Base-by-base conservation (phyloP, 225 moss, liverwort and hornwort genomes). In the Ulota crispa region DNA sequence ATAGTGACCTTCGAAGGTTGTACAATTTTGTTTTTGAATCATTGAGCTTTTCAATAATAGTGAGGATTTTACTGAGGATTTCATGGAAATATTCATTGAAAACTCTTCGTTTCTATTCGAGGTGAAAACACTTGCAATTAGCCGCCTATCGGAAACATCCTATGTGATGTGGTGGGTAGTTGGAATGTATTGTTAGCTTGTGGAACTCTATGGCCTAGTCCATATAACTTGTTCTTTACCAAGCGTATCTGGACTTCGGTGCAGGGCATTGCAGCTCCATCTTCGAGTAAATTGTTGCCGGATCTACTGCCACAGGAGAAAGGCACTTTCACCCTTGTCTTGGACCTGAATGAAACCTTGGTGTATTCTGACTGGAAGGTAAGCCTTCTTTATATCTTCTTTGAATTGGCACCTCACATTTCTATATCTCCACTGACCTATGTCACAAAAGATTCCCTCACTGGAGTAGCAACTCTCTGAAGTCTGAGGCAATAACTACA, bases 341-440 rank as follows among this genome's bases (percentile, higher is more conserved):
- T 99, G 93, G 99, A 99, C 83, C 88, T 99, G 21, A 99, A 99
- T 83, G 99, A 99, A 86, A 99, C 99, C 8, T 87, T 99, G 70
- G 96, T 99, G 10, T 93, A 82, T 79, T 99, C 99, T 64, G 99
- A 99, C 59, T 99, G 99, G 99, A 99, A 99, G 94, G 99, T 94
- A 71, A 71, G 77, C 10, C 30, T 75, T 75, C 4, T 73, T 37
- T 14, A 54, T 16, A 28, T 57, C 60, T 52, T 77, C n/a, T 34
- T 54, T 67, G 66, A 60, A 78, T n/a, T 43, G 65, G 26, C 47
- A 62, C 53, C 69, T 59, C 15, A 53, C 6, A 63, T 54, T 16
- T 76, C 57, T 37, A 23, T 39, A 31, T 77, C 60, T 66, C 31
- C 6, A 20, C 52, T 47, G 77, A 32, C 32, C n/a, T 32, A 9